Evolutionary conservation across 345 rosid species (phyloP), one percentile per base, ranked within the genome.

Genomic region (Camelina hispida): DNA sequence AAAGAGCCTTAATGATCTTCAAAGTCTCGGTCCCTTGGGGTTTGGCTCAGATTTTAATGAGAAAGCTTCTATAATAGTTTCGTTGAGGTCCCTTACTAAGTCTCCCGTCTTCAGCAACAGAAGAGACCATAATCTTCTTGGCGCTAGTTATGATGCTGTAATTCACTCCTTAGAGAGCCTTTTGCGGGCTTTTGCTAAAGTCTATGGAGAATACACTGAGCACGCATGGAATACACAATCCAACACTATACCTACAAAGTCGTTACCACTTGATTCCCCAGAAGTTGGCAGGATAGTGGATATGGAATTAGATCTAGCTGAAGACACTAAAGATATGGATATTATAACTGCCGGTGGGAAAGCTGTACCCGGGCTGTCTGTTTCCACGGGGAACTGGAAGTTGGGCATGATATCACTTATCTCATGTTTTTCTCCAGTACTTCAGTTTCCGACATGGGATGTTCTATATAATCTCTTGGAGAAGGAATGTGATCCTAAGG

Each of bases 271-370:
- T 76, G 88, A 74, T 65, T 81, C 83, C 79, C 76, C 76, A n/a
- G 77, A 79, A 71, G 73, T 66, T 79, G 83, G 82, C 74, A 86
- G 90, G 73, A 88, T 88, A 80, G 55, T 89, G 85, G 97, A 91
- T 60, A 78, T 89, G 88, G 97, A 93, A 63, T 82, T 94, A 60
- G 97, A 94, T 86, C 79, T 78, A 68, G 75, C 75, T 77, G 90
- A 82, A 69, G 91, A 85, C 75, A 56, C 71, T 12, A 84, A 83
- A 68, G 89, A 86, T 81, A 73, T 83, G 12, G 88, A 87, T 77
- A 76, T 84, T 44, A 62, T 83, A 54, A 66, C 83, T 52, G 83
- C 78, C 50, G 78, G 84, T 63, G 93, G 91, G 38, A 84, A 79
- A 69, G 69, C 78, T 80, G 74, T 81, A 60, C 22, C 78, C 18